phyloP scores from a whole-genome alignment of 2,329 filamentous ascomycete species.

The Knufia petricola region DNA sequence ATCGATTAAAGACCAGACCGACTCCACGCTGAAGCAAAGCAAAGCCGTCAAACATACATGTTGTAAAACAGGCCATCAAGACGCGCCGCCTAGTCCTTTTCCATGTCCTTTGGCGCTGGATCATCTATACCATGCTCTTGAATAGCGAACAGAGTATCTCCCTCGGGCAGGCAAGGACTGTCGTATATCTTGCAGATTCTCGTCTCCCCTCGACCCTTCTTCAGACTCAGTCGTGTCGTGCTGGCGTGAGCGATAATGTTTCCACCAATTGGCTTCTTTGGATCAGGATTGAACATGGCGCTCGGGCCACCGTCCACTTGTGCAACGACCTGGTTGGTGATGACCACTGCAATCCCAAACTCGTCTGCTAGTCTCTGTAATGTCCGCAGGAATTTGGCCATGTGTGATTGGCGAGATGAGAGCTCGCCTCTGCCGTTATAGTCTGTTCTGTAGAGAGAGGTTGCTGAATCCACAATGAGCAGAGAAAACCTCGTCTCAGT shows the following conservation, averaged over 20 bases:
- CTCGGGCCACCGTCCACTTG: conserved; percentile 94
- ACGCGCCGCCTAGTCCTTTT: conserved; percentile 55
- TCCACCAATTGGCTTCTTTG: conserved; percentile 96
- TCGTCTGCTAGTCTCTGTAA: conserved; percentile 49
- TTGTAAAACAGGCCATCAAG: not conserved
- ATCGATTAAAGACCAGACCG: not conserved
- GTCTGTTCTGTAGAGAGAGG: conserved; percentile 88
- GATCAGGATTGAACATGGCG: conserved; percentile 98
- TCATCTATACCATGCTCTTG: conserved; percentile 95
- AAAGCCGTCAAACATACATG: not conserved
- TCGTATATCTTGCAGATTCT: conserved; percentile 99
- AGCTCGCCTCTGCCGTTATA: conserved; percentile 95
- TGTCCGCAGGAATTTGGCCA: conserved; percentile 41
- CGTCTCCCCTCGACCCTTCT: conserved; percentile 91
- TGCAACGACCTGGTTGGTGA: conserved; percentile 96
- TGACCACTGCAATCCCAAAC: conserved; percentile 96
- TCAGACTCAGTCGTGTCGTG: conserved; percentile 85
- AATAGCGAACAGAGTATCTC: conserved; percentile 93
- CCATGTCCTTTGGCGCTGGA: conserved; percentile 86
- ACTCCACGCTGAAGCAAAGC: conserved; percentile 1
- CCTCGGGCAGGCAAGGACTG: conserved; percentile 91
- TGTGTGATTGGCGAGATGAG: conserved; percentile 66
- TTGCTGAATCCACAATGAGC: conserved; percentile 91
- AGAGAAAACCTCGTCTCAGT: conserved; percentile 96
- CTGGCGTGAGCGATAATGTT: conserved; percentile 98